A percentile compares a stretch with the other conserved stretches of the same genome.
phyloP scores from a whole-genome alignment of 2,329 filamentous ascomycete species.

The Venturia asperata region DNA sequence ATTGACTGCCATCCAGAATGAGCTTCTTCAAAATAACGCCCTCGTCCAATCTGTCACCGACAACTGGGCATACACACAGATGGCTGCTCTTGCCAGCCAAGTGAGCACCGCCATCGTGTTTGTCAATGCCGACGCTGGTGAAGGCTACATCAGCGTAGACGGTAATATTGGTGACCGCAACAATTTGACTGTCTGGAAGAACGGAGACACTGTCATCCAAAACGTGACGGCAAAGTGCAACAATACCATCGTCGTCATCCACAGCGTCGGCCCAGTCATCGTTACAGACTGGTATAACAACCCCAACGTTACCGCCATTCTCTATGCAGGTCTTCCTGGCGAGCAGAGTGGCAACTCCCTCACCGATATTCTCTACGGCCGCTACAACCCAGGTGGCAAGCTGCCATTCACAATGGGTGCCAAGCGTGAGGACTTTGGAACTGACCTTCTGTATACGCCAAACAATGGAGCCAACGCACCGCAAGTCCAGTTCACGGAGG shows the following conservation, averaged over 20 bases:
- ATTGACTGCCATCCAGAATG: slow-evolving; percentile 54
- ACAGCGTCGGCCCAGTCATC: slow-evolving; percentile 76
- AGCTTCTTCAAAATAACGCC: slow-evolving; percentile 49
- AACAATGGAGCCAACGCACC: slow-evolving; percentile 62
- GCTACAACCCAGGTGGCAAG: slow-evolving; percentile 72
- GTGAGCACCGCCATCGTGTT: slow-evolving; percentile 83
- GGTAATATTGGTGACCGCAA: slow-evolving; percentile 74
- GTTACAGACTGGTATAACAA: slow-evolving; percentile 74
- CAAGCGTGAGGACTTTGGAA: slow-evolving; percentile 64
- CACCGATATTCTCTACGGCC: slow-evolving; percentile 70
- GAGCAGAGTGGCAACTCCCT: slow-evolving; percentile 81
- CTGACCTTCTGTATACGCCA: slow-evolving; percentile 58
- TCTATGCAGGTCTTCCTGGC: slow-evolving; percentile 77
- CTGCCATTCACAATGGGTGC: slow-evolving; percentile 83
- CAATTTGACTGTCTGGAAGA: slow-evolving; percentile 65
- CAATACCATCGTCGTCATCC: slow-evolving; percentile 70
- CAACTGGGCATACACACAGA: slow-evolving; percentile 62
- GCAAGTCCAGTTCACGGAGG: slow-evolving; percentile 68
- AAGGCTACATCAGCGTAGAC: slow-evolving; percentile 60
- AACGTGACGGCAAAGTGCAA: slow-evolving; percentile 59
- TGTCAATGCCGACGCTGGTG: slow-evolving; percentile 74
- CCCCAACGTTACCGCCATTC: slow-evolving; percentile 67
- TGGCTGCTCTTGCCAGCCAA: slow-evolving; percentile 25
- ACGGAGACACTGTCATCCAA: slow-evolving; percentile 65
- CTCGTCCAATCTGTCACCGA: slow-evolving; percentile 55